Conservation (phyloP, 352 stramenopile species). For the Pythium brassicae region DNA sequence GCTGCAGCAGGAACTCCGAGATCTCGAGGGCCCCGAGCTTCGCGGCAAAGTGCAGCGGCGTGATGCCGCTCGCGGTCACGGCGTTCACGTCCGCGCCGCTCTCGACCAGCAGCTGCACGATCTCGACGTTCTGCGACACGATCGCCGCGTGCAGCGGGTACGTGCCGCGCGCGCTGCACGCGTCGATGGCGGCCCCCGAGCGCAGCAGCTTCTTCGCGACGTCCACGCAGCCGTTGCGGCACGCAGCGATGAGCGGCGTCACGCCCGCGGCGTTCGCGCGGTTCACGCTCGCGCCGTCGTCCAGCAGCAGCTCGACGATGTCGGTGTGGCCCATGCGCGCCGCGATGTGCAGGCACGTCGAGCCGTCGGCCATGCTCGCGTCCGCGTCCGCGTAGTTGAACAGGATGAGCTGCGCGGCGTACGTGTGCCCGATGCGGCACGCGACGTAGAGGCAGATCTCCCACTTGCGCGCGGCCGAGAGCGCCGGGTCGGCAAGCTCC, state of each 20-base stretch:
- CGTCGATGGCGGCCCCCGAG: slow-evolving; percentile 35
- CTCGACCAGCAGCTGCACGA: slow-evolving; percentile 66
- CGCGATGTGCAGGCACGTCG: slow-evolving; percentile 69
- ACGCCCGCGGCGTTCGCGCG: slow-evolving; percentile 51
- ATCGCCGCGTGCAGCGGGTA: slow-evolving; percentile 64
- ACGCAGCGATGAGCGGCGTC: slow-evolving; percentile 69
- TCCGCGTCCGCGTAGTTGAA: slow-evolving; percentile 73
- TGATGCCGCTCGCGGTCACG: slow-evolving; percentile 61
- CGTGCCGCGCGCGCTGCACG: slow-evolving; percentile 47
- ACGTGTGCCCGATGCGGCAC: slow-evolving; percentile 67
- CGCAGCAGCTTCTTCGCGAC: slow-evolving; percentile 51
- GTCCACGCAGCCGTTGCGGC: slow-evolving; percentile 54
- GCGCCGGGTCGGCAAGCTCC: slow-evolving; percentile 39
- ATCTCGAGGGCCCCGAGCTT: slow-evolving; percentile 59
- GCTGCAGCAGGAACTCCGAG: slow-evolving; percentile 57
- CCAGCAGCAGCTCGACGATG: slow-evolving; percentile 57
- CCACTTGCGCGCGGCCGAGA: slow-evolving; percentile 54
- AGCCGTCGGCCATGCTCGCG: slow-evolving; percentile 51
- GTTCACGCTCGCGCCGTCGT: slow-evolving; percentile 66
- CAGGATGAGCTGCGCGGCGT: slow-evolving; percentile 68
- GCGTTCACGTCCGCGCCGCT: slow-evolving; percentile 64
- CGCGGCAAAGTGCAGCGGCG: slow-evolving; percentile 73
- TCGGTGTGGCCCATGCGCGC: slow-evolving; percentile 62
- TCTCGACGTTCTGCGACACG: slow-evolving; percentile 57
- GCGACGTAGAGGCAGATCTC: slow-evolving; percentile 72